Percentiles rank a stretch among this genome's conserved stretches.
phyloP scores from a whole-genome alignment of 345 rosid genomes.

The Sonneratia caseolaris region DNA sequence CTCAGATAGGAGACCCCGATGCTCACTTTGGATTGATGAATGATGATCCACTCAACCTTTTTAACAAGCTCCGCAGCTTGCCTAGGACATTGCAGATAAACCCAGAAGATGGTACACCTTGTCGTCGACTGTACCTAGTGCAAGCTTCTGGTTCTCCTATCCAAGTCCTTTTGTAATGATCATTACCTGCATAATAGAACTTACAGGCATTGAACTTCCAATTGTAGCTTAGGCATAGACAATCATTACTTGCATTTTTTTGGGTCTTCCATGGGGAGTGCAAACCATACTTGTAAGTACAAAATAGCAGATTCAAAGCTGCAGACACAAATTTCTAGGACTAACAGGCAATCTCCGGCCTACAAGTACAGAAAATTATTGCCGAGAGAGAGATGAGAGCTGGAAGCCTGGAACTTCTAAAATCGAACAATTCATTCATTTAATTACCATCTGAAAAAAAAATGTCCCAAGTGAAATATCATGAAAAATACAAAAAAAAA shows the following conservation, averaged over 20 bases:
- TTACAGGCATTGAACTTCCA: conserved; percentile 13
- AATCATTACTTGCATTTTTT: background rate
- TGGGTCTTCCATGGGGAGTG: background rate
- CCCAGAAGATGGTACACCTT: conserved; percentile 91
- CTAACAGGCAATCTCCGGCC: background rate
- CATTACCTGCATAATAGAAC: conserved; percentile 16
- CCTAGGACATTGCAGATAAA: conserved; percentile 63
- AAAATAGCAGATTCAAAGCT: background rate
- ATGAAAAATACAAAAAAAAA: background rate
- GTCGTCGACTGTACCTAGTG: conserved; percentile 86
- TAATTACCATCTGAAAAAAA: too few species aligned
- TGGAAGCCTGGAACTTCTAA: background rate
- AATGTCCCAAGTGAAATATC: too few species aligned
- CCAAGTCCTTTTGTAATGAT: conserved; percentile 23
- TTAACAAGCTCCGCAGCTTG: conserved; percentile 70
- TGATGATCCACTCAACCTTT: conserved; percentile 66
- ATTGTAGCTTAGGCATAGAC: conserved; percentile 14
- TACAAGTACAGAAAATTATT: background rate
- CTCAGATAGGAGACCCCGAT: conserved; percentile 90
- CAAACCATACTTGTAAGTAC: background rate
- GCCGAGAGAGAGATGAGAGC: background rate
- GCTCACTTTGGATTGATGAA: conserved; percentile 77
- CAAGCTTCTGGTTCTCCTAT: conserved; percentile 74
- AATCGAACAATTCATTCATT: background rate
- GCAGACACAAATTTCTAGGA: background rate